Base-by-base conservation (phyloP, 331 rosid species). In the Spiraea crenata region DNA sequence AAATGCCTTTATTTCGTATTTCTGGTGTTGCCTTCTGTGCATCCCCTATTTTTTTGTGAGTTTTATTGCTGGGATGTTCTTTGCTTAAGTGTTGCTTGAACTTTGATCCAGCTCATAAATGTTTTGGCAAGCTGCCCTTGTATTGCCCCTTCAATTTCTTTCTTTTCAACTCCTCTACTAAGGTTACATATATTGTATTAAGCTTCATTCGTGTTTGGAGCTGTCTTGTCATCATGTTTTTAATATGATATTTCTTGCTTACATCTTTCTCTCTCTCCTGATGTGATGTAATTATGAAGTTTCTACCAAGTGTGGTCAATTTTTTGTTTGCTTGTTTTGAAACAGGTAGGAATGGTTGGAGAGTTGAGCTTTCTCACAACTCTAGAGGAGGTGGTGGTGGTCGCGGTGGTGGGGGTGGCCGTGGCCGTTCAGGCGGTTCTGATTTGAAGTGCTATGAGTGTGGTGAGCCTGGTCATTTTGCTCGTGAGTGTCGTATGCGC, bases 381-480 rank as follows among this genome's bases (percentile, higher is more conserved):
- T 91, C 99, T 46, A 87, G 96, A 84, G 93, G 88, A 48, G 98
- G 98, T 3, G 96, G 96, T 6, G 93, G 89, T 19, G 82, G 87
- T 39, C 80, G 85, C 9, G 82, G 96, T 2, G 74, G 85, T 17
- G 85, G 96, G 16, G 95, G 96, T 1, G 97, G 97, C 3, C 86
- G 95, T 56, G 96, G 99, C 48, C 92, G 97, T 3, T 83, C 90
- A 45, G 95, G 99, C 7, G 96, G 99, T 70, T 95, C 99, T 82
- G 99, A 91, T 84, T 73, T 95, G 90, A 95, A 95, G 73, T 95
- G 99, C 71, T 95, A 93, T 0, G 99, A 93, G 84, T 93, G 99
- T 76, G 99, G 99, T 82, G 99, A 93, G 77, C 92, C 99, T 55
- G 99, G 99, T 55, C 99, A 93, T 70, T 93, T 93, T 86, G 99